phyloP scores from a whole-genome alignment of 73 alveolate genomes.

The Stentor coeruleus region DNA sequence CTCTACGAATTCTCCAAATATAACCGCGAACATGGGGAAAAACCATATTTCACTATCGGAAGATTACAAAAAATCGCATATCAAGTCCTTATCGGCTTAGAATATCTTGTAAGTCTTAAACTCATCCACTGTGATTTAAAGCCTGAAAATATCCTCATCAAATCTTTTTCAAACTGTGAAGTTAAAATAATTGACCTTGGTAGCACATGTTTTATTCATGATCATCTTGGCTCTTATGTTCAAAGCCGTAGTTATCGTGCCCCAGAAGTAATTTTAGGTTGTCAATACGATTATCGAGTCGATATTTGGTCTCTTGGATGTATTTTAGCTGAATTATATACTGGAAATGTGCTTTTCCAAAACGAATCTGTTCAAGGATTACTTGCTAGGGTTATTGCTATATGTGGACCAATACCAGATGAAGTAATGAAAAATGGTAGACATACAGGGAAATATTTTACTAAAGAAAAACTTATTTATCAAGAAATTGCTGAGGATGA shows the following conservation, averaged over 20 bases:
- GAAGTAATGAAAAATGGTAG: constrained; percentile 65
- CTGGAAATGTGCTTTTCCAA: constrained; percentile 96
- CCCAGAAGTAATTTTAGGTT: constrained; percentile 98
- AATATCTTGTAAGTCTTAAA: constrained; percentile 75
- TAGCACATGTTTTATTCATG: constrained; percentile 93
- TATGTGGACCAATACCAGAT: constrained; percentile 67
- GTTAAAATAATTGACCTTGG: constrained; percentile 97
- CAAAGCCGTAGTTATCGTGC: constrained; percentile 96
- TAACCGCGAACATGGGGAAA: constrained; percentile 92
- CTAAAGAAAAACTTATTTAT: constrained; percentile 60
- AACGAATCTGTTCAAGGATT: constrained; percentile 82
- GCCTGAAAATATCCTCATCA: constrained; percentile 96
- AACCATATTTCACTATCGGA: constrained; percentile 88
- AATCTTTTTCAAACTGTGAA: constrained; percentile 74
- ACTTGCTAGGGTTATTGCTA: constrained; percentile 81
- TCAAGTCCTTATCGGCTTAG: constrained; percentile 85
- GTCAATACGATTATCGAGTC: constrained; percentile 90
- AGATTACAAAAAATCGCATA: constrained; percentile 85
- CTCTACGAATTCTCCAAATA: constrained; percentile 96
- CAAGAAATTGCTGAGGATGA: constrained; percentile 53
- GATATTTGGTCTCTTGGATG: constrained; percentile 98
- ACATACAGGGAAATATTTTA: constrained; percentile 47
- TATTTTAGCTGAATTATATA: constrained; percentile 95
- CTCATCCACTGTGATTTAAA: constrained; percentile 96
- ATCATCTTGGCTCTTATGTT: constrained; percentile 90